Conservation (phyloP, 768 basidiomycete species). For the Tylopilus plumbeoviolaceoides region DNA sequence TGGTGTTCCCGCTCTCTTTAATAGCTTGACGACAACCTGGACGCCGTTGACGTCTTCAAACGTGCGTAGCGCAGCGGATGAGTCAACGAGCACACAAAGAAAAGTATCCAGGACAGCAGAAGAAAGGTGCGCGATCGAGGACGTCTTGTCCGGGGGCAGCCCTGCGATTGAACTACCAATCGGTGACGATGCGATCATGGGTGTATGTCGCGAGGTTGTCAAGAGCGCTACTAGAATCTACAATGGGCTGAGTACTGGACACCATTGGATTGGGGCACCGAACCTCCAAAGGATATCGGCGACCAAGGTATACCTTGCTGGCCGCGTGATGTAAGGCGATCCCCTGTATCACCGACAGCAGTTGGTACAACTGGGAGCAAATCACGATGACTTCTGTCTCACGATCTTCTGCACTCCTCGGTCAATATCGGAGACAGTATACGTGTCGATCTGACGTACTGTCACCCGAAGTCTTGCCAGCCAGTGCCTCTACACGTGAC, state of each 20-base stretch:
- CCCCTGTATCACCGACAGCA: constrained; percentile 75
- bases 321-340: constrained; percentile 61
- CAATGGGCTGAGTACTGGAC: constrained; percentile 4
- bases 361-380: constrained; percentile 50
- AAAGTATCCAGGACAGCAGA: constrained; percentile 79
- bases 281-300: constrained; percentile 67
- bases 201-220: constrained; percentile 62
- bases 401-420: constrained; percentile 34
- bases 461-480: constrained; percentile 43
- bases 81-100: constrained; percentile 86
- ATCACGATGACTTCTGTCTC: constrained; percentile 46
- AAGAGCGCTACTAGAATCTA: constrained; percentile 74
- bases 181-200: constrained; percentile 26
- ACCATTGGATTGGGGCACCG: background rate
- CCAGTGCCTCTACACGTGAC: constrained; percentile 45
- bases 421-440: constrained; percentile 2
- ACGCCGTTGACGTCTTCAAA: constrained; percentile 80
- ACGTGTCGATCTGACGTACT: constrained; percentile 26
- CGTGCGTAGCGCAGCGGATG: constrained; percentile 62
- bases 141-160: constrained; percentile 21
- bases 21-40: constrained; percentile 77
- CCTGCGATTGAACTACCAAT: background rate
- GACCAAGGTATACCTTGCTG: constrained; percentile 68
- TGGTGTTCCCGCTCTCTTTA: constrained; percentile 84
- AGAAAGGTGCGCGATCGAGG: constrained; percentile 46